A percentile compares a stretch with the other conserved stretches of the same genome.
Conservation (phyloP, 2,329 filamentous ascomycete genomes). For the Ampelomyces quisqualis region DNA sequence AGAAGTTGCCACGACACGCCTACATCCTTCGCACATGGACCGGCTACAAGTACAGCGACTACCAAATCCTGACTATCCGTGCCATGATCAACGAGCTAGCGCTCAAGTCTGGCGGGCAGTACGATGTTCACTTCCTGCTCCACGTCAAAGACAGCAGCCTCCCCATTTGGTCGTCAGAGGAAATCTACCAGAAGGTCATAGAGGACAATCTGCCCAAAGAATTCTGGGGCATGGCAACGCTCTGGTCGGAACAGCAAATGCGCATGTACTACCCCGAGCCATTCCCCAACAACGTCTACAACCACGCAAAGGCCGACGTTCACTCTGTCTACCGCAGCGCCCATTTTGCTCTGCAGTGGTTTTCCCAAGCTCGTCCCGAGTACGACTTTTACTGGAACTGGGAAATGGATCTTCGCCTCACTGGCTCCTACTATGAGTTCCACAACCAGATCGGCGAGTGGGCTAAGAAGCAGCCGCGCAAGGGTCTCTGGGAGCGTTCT, state of each 20-base stretch:
- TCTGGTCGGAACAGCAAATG: constrained; percentile 97
- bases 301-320: constrained; percentile 64
- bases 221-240: constrained; percentile 81
- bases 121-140: constrained; percentile 81
- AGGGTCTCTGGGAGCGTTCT: constrained; percentile 72
- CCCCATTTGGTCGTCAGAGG: constrained; percentile 75
- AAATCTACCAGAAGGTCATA: constrained; percentile 66
- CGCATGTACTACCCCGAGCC: constrained; percentile 83
- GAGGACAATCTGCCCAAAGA: constrained; percentile 73
- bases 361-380: constrained; percentile 52
- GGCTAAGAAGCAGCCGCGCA: constrained; percentile 66
- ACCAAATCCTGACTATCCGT: constrained; percentile 78
- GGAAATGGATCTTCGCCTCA: constrained; percentile 83
- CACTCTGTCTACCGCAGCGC: constrained; percentile 82
- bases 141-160: constrained; percentile 77
- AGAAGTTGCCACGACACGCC: constrained; percentile 64
- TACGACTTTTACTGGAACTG: constrained; percentile 73
- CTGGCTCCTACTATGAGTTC: constrained; percentile 81
- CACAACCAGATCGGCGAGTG: constrained; percentile 66
- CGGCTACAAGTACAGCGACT: constrained; percentile 73
- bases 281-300: constrained; percentile 70
- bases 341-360: constrained; percentile 55
- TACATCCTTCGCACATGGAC: constrained; percentile 84
- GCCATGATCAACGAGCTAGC: constrained; percentile 81
- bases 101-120: constrained; percentile 79